Evolutionary conservation across 768 basidiomycete genomes (phyloP).

Genomic region (Nidularia sp.): DNA sequence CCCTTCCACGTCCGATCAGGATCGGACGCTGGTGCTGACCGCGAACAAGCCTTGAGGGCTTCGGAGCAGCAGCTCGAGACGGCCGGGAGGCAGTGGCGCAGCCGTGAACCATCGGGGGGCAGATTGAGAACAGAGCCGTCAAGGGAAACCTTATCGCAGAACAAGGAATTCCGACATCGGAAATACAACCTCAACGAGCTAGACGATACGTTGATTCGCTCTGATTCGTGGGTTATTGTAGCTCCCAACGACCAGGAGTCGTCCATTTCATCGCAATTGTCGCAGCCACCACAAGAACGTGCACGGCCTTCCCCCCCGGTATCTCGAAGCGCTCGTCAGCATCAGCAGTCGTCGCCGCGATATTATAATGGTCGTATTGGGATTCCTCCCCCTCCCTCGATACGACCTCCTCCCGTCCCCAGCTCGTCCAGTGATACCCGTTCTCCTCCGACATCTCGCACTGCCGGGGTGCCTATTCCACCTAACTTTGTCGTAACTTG

Average conservation of each 20-base stretch:
- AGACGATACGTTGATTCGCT: slow-evolving; percentile 16
- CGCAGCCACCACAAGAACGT: slow-evolving; percentile 13
- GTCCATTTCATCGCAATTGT: too few species aligned
- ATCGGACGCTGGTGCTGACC: slow-evolving; percentile 49
- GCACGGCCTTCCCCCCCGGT: slow-evolving; percentile 7
- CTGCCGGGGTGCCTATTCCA: slow-evolving; percentile 42
- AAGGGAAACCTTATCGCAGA: slow-evolving; percentile 19
- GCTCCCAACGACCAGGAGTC: slow-evolving; percentile 27
- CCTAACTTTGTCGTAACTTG: slow-evolving; percentile 43
- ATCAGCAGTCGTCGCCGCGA: slow-evolving; percentile 24
- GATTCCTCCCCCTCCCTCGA: slow-evolving; percentile 32
- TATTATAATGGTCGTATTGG: slow-evolving; percentile 21
- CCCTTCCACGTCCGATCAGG: slow-evolving; percentile 37
- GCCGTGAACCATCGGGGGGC: slow-evolving; percentile 18
- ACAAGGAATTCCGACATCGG: slow-evolving; percentile 15
- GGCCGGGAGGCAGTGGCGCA: slow-evolving; percentile 22
- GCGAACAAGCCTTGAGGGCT: slow-evolving; percentile 35
- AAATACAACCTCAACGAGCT: slow-evolving; percentile 16
- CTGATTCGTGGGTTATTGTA: slow-evolving; percentile 23
- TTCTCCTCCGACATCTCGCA: slow-evolving; percentile 21
- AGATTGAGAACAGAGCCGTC: slow-evolving; percentile 25
- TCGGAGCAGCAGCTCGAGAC: slow-evolving; percentile 33
- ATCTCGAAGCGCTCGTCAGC: slow-evolving; percentile 15
- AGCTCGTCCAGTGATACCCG: slow-evolving; percentile 25
- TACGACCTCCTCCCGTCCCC: slow-evolving; percentile 33